Base-by-base conservation (phyloP, 257 asterid genomes). In the Oldenlandia corymbosa region DNA sequence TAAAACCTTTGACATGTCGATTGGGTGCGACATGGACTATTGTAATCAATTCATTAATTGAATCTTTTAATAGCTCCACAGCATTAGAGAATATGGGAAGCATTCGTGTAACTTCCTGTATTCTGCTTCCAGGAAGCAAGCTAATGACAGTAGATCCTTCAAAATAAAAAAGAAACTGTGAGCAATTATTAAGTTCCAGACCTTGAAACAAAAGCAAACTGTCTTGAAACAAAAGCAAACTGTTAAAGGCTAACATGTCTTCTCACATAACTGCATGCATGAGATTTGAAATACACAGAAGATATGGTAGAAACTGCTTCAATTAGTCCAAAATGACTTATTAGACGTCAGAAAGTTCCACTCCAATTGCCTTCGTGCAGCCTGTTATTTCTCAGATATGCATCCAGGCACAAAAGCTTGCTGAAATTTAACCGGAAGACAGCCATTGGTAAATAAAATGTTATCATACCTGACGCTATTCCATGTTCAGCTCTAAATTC, bases 71-170 rank as follows among this genome's bases (percentile, higher is more conserved):
- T 43, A 71, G 82, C 68, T 73, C 75, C 88, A 93, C 45, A 49
- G 95, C 74, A 66, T 73, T 65, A 31, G 82, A 69, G 72, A 81
- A 90, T 76, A 93, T 81, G 37, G 95, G 71, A 68, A 93, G 85
- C 96, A 93, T 93, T 52, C 95, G 85, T 26, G 77, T 76, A 49
- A 90, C 97, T 83, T 93, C 99, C 74, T 89, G 97, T 60, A 85
- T 79, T 75, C 97, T 84, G 81, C 99, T 93, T 81, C 99, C 97
- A 60, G 99, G 96, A 66, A 89, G 94, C 79, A 92, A 76, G 52
- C 94, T 83, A 49, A 92, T 77, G 68, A 89, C 58, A 12, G 81
- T 84, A 16, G 96, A 84, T 62, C 84, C 98, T 91, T 73, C 69
- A 73, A 69, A 64, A 68, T 62, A 70, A 20, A 21, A 16, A 45